A percentile compares a stretch with the other conserved stretches of the same genome.
Evolutionary conservation across 192 early-diverging fungal genomes (phyloP).

Genomic region (Gaertneriomyces semiglobifer): DNA sequence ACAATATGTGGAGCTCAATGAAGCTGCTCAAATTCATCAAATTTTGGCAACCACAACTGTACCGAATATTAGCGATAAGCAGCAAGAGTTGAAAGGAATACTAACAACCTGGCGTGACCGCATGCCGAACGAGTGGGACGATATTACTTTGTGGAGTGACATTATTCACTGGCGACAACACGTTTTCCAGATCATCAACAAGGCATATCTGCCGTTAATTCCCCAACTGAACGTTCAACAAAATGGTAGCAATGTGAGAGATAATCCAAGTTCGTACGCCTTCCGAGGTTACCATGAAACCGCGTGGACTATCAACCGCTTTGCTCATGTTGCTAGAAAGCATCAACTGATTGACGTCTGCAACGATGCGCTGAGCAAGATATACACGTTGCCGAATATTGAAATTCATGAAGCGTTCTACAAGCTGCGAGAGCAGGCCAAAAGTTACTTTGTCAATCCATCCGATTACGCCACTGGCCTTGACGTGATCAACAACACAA

Average conservation of each 20-base stretch:
- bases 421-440: slow-evolving; percentile 95
- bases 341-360: slow-evolving; percentile 96
- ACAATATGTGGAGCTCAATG: slow-evolving; percentile 91
- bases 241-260: slow-evolving; percentile 25
- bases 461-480: slow-evolving; percentile 85
- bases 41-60: slow-evolving; percentile 76
- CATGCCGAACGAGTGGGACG: slow-evolving; percentile 93
- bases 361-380: slow-evolving; percentile 79
- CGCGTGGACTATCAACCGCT: slow-evolving; percentile 99
- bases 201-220: slow-evolving; percentile 85
- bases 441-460: slow-evolving; percentile 91
- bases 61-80: slow-evolving; percentile 79
- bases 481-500: slow-evolving; percentile 99
- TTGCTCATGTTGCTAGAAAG: slow-evolving; percentile 93
- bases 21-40: slow-evolving; percentile 84
- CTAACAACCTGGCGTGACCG: slow-evolving; percentile 96
- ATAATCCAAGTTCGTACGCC: slow-evolving; percentile 75
- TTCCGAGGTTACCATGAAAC: slow-evolving; percentile 99
- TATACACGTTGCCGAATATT: slow-evolving; percentile 99
- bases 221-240: slow-evolving; percentile 39
- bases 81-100: slow-evolving; percentile 83
- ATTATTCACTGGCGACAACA: slow-evolving; percentile 97
- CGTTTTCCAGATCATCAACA: slow-evolving; percentile 94
- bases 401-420: slow-evolving; percentile 98
- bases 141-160: slow-evolving; percentile 97